Percentiles rank a stretch among this genome's conserved stretches.
These are phyloP conservation scores for Articulospora tetracladia DNA, from an alignment of 495 filamentous ascomycete genomes.

Conservation along the genomic window DNA sequence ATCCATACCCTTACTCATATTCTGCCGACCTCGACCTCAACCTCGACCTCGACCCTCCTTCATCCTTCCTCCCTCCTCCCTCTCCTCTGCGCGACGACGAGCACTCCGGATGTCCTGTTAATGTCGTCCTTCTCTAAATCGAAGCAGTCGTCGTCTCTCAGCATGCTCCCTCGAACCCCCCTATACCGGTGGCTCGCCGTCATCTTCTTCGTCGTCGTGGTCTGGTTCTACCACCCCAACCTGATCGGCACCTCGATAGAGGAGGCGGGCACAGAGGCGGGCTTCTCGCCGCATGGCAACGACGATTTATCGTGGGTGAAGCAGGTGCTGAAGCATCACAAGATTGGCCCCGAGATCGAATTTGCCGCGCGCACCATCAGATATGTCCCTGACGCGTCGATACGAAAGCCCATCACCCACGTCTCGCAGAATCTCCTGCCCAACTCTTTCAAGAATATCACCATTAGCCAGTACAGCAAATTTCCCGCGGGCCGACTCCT, in stretches of 20 bases:
- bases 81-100: background rate
- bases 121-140: background rate
- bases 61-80: background rate
- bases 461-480: background rate
- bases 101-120: background rate
- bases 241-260: slow-evolving; percentile 6
- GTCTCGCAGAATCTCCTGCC: slow-evolving; percentile 16
- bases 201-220: slow-evolving; percentile 3
- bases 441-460: slow-evolving; percentile 16
- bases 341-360: slow-evolving; percentile 21
- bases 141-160: background rate
- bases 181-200: slow-evolving; percentile 9
- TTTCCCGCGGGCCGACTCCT: slow-evolving; percentile 9
- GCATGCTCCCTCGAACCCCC: slow-evolving; percentile 16
- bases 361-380: slow-evolving; percentile 23
- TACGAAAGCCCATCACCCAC: slow-evolving; percentile 11
- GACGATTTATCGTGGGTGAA: slow-evolving; percentile 13
- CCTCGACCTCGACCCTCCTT: background rate
- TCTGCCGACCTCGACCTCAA: background rate
- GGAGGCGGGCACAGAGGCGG: background rate
- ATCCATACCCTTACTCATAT: too few relatives aligned
- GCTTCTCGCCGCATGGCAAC: background rate
- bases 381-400: slow-evolving; percentile 20
- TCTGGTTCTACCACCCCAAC: slow-evolving; percentile 12
- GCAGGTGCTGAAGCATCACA: slow-evolving; percentile 11